Percentiles rank a stretch among this genome's conserved stretches.
Conservation (phyloP, 768 basidiomycete genomes). For the Leccinum ochraceum region DNA sequence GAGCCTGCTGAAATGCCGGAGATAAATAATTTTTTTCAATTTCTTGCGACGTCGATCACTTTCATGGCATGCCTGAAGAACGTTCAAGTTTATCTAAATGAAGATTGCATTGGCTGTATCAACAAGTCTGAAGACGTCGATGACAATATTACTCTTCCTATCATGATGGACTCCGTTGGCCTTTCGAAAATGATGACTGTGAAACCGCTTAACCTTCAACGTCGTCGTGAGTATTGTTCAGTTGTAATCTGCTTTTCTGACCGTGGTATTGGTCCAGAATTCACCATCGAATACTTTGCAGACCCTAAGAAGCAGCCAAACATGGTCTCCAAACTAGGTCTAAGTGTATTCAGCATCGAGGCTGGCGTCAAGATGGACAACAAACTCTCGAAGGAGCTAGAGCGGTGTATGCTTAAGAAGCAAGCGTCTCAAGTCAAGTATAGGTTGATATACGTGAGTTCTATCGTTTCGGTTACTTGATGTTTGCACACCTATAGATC, state of each 20-base stretch:
- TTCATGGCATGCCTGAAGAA: slow-evolving; percentile 81
- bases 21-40: slow-evolving; percentile 59
- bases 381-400: not conserved
- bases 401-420: slow-evolving; percentile 1
- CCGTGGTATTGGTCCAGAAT: too few relatives aligned
- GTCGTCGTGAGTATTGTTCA: too few relatives aligned
- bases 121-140: slow-evolving; percentile 56
- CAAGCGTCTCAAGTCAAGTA: slow-evolving; percentile 3
- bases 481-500: not conserved
- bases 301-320: too few relatives aligned
- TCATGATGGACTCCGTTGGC: slow-evolving; percentile 54
- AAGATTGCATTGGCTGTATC: slow-evolving; percentile 61
- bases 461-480: not conserved
- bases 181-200: slow-evolving; percentile 57
- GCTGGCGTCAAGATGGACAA: not conserved
- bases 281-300: too few relatives aligned
- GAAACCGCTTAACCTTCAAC: slow-evolving; percentile 35
- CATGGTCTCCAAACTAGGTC: too few relatives aligned
- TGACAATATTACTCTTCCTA: slow-evolving; percentile 44
- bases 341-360: too few relatives aligned
- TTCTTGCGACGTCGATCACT: slow-evolving; percentile 85
- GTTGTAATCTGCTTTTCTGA: too few relatives aligned
- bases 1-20: slow-evolving; percentile 74
- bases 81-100: slow-evolving; percentile 79
- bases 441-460: slow-evolving; percentile 10